These are phyloP conservation scores for Vitis labrusca DNA, from an alignment of 164 flowering plant species.

Conservation along the genomic window DNA sequence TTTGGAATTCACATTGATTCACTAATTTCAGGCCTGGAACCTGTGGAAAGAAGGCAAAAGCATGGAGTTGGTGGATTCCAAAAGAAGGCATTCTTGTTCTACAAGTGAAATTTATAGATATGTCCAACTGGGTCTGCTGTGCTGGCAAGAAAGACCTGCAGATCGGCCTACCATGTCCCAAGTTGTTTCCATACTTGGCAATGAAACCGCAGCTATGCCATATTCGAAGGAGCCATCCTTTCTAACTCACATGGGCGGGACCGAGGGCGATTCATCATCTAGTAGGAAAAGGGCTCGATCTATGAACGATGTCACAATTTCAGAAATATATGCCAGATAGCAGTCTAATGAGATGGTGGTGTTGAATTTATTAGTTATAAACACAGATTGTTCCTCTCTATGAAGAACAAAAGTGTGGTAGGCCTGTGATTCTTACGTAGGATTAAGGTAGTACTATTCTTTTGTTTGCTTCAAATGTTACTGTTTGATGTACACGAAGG, in stretches of 20 bases:
- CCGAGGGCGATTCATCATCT: not conserved
- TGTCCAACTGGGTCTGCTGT: slow-evolving; percentile 7
- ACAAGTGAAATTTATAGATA: not conserved
- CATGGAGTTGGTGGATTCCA: slow-evolving; percentile 11
- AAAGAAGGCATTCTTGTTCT: not conserved
- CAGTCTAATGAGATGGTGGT: too few species aligned
- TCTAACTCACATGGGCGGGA: not conserved
- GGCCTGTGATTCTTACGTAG: too few species aligned
- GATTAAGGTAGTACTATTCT: too few species aligned
- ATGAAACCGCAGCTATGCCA: slow-evolving; percentile 3
- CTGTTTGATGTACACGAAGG: too few species aligned
- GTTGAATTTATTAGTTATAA: too few species aligned
- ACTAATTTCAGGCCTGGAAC: slow-evolving; percentile 3
- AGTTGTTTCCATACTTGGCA: slow-evolving; percentile 4
- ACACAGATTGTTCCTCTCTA: too few species aligned
- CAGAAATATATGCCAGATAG: too few species aligned
- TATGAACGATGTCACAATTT: not conserved
- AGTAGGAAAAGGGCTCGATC: not conserved
- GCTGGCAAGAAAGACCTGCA: slow-evolving; percentile 9
- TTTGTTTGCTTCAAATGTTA: too few species aligned
- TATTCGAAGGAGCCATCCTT: slow-evolving; percentile 1
- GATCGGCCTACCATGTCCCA: slow-evolving; percentile 11
- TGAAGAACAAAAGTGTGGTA: too few species aligned
- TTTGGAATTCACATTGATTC: too few species aligned
- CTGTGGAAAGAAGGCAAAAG: slow-evolving; percentile 15